Conservation (phyloP, 1,139 yeast genomes). For the Scheffersomyces titani region DNA sequence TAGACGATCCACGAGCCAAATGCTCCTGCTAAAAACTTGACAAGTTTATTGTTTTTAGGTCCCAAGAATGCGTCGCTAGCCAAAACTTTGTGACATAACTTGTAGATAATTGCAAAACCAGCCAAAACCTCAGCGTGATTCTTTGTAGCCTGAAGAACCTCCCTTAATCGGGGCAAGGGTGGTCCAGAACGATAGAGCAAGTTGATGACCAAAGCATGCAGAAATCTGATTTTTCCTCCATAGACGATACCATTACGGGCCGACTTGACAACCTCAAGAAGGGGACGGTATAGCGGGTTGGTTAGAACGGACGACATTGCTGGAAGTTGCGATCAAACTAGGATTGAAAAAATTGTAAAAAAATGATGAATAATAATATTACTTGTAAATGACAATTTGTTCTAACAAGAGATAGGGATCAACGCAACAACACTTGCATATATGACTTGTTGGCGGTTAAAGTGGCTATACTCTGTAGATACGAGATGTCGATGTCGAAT, state of each 20-base stretch:
- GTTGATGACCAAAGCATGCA: constrained; percentile 72
- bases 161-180: constrained; percentile 45
- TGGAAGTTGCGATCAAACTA: not conserved
- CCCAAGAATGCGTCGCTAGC: constrained; percentile 39
- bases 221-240: constrained; percentile 73
- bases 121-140: constrained; percentile 72
- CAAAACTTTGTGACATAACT: constrained; percentile 35
- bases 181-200: constrained; percentile 55
- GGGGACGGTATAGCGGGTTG: constrained; percentile 31
- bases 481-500: not conserved
- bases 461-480: not conserved
- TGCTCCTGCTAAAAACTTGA: constrained; percentile 63
- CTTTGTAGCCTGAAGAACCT: constrained; percentile 57
- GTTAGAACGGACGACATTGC: constrained; percentile 9
- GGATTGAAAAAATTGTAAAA: not conserved
- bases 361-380: not conserved
- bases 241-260: constrained; percentile 61
- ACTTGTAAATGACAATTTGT: not conserved
- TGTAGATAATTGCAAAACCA: constrained; percentile 64
- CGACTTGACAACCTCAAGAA: constrained; percentile 40
- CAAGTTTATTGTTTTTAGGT: constrained; percentile 24
- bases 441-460: not conserved
- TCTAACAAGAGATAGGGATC: not conserved
- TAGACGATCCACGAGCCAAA: constrained; percentile 67
- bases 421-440: not conserved